Evolutionary conservation across 1,284 basidiomycete species (phyloP).

Genomic region (Puccinia hordei): DNA sequence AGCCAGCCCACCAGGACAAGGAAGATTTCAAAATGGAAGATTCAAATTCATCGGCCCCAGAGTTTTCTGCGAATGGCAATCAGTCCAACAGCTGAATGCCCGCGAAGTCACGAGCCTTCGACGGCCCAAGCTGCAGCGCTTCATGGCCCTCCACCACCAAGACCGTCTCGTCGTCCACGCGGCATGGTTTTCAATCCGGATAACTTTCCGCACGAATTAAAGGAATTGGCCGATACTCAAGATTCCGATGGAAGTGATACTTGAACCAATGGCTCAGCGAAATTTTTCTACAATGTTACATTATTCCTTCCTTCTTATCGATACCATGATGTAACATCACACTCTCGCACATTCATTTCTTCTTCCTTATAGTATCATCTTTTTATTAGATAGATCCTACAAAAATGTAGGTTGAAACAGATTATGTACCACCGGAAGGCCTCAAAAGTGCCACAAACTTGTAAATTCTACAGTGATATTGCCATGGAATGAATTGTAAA

Average conservation of each 20-base stretch:
- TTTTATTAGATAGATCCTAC: too few relatives aligned
- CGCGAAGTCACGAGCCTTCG: not conserved
- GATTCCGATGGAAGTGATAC: not conserved
- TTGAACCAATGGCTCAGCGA: too few relatives aligned
- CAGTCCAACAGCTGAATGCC: not conserved
- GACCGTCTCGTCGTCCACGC: not conserved
- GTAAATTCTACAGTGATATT: too few relatives aligned
- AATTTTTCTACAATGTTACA: too few relatives aligned
- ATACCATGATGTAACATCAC: too few relatives aligned
- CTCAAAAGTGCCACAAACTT: too few relatives aligned
- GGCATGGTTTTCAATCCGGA: constrained; percentile 5
- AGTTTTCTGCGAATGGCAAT: not conserved
- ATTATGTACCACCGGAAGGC: too few relatives aligned
- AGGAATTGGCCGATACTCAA: not conserved
- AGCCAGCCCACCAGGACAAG: not conserved
- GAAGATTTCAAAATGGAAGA: constrained; percentile 1
- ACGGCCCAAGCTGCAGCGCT: not conserved
- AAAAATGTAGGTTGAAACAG: too few relatives aligned
- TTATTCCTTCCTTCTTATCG: too few relatives aligned
- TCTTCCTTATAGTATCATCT: too few relatives aligned
- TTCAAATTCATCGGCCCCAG: not conserved
- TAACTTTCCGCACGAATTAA: not conserved
- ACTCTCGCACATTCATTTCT: too few relatives aligned
- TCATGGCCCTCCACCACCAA: not conserved
- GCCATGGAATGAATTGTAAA: too few relatives aligned